A percentile compares a stretch with the other conserved stretches of the same genome.
Evolutionary conservation across 352 stramenopile species (phyloP).

Genomic region (Pythium brachiatum): DNA sequence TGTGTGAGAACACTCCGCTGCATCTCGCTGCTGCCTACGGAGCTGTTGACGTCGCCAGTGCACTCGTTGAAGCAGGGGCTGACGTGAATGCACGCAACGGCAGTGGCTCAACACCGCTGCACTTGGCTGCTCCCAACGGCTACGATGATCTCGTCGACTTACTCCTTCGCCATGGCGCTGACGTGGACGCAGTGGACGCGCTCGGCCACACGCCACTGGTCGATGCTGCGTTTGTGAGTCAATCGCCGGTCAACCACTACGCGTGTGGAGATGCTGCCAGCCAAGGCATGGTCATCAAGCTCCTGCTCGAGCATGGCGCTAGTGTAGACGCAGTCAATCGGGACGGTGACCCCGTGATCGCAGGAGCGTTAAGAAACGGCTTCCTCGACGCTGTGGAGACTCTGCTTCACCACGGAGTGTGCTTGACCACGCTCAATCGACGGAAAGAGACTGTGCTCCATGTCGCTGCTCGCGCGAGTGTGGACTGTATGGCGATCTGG

Average conservation of each 20-base stretch:
- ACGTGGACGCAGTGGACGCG: constrained; percentile 29
- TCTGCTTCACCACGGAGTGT: background rate
- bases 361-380: constrained; percentile 26
- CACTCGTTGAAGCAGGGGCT: constrained; percentile 24
- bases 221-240: constrained; percentile 34
- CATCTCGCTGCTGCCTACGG: constrained; percentile 40
- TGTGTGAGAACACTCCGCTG: constrained; percentile 35
- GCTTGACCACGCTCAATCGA: constrained; percentile 1
- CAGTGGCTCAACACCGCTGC: constrained; percentile 26
- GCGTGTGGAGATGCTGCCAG: constrained; percentile 31
- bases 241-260: constrained; percentile 30
- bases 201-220: constrained; percentile 38
- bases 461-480: constrained; percentile 29
- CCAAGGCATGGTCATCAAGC: constrained; percentile 28
- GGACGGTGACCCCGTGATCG: constrained; percentile 24
- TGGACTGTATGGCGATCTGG: constrained; percentile 29
- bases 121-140: constrained; percentile 38
- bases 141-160: constrained; percentile 26
- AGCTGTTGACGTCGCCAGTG: constrained; percentile 14
- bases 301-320: constrained; percentile 28
- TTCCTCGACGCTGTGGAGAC: constrained; percentile 17
- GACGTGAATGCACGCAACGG: constrained; percentile 33
- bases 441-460: constrained; percentile 27
- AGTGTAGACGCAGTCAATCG: constrained; percentile 15
- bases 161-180: constrained; percentile 28